A percentile compares a stretch with the other conserved stretches of the same genome.
Evolutionary conservation across 1,284 basidiomycete genomes (phyloP).

Genomic region (Hemileia vastatrix): DNA sequence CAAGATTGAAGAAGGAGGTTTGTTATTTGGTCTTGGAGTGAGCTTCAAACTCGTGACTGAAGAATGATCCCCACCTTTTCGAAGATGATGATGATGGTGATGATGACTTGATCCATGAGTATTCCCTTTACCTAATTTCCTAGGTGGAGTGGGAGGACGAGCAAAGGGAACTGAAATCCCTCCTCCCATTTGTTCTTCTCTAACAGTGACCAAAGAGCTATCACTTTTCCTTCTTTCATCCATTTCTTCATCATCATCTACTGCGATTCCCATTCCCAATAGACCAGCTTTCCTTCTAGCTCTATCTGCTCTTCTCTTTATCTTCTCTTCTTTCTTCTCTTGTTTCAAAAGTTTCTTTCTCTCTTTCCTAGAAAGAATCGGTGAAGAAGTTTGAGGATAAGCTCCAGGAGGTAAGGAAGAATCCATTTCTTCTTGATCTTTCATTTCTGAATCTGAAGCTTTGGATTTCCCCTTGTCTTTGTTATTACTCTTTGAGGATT

Average conservation of each 20-base stretch:
- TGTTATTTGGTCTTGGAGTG: too few species aligned
- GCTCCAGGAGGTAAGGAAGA: too few species aligned
- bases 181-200: not conserved
- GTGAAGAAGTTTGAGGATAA: not conserved
- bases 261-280: not conserved
- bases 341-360: not conserved
- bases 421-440: too few species aligned
- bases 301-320: not conserved
- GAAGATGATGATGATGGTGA: too few species aligned
- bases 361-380: not conserved
- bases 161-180: not conserved
- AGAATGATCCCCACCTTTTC: too few species aligned
- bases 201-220: not conserved
- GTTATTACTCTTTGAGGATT: too few species aligned
- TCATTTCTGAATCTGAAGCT: too few species aligned
- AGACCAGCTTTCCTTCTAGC: not conserved
- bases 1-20: not conserved
- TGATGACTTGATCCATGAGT: too few species aligned
- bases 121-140: too few species aligned
- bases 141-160: not conserved
- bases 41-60: too few species aligned
- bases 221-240: not conserved
- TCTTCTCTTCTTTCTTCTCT: not conserved
- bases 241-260: not conserved
- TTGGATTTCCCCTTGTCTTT: too few species aligned